A percentile compares a stretch with the other conserved stretches of the same genome.
Conservation (phyloP, 2,329 filamentous ascomycete genomes). For the Colletotrichum tamarilloi region DNA sequence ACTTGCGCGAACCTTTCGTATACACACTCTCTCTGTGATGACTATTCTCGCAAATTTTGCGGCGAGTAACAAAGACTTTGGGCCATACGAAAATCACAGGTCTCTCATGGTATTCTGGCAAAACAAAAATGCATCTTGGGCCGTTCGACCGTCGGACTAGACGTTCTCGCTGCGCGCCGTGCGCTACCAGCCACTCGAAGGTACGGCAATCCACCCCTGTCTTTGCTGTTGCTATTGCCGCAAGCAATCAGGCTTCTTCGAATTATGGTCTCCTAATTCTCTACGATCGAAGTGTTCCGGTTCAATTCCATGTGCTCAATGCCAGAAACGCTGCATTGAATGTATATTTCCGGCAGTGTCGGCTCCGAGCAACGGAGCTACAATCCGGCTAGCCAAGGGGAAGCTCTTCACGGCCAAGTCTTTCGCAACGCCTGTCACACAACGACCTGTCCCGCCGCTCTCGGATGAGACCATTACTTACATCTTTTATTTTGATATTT, state of each 20-base stretch:
- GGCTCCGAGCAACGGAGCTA: not conserved
- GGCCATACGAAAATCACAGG: fast-evolving
- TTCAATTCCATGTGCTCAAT: slow-evolving; percentile 43
- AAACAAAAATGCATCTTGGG: slow-evolving; percentile 42
- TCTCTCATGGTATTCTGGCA: not conserved
- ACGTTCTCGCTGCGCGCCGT: slow-evolving; percentile 45
- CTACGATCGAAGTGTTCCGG: slow-evolving; percentile 46
- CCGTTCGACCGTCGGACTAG: slow-evolving; percentile 48
- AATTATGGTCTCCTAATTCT: not conserved
- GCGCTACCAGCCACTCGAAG: slow-evolving; percentile 47
- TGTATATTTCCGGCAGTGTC: slow-evolving; percentile 39
- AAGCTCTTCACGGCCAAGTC: slow-evolving; percentile 19
- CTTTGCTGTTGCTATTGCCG: not conserved
- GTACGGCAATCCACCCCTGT: slow-evolving; percentile 33
- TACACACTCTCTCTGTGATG: not conserved
- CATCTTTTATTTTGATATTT: slow-evolving; percentile 45
- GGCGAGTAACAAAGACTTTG: not conserved
- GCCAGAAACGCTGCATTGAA: slow-evolving; percentile 38
- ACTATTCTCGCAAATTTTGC: not conserved
- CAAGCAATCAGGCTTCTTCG: not conserved
- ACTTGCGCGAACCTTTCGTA: not conserved
- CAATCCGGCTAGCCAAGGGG: slow-evolving; percentile 40
- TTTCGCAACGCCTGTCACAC: not conserved
- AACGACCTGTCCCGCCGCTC: slow-evolving; percentile 1
- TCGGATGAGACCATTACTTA: slow-evolving; percentile 36